Evolutionary conservation across 257 asterid genomes (phyloP), one percentile per base, ranked within the genome.

Genomic region (Solanum clarkiae): DNA sequence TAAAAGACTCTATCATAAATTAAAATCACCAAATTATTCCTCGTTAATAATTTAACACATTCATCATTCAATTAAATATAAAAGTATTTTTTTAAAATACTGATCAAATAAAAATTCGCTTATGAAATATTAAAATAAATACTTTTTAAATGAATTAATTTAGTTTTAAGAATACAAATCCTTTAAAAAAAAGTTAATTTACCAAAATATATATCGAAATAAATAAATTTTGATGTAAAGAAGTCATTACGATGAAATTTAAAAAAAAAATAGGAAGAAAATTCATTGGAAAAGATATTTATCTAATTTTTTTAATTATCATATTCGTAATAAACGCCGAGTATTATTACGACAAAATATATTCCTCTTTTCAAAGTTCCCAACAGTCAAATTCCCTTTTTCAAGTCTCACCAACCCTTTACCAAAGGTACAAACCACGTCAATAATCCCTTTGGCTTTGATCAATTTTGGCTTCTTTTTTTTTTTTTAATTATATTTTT

Each of bases 351-450:
- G 6, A 6, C 44, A 65, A 65, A 29, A 1, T 18, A 26, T 29
- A 65, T 32, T 29, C 44, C 47, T 51, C 65, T 51, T 70, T 77
- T 51, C 82, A 26, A 24, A 3, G 26, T 20, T 53, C 20, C 26
- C 63, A 77, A 51, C 17, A 77, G 63, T 51, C 82, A 24, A 77
- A 32, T 32, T 2, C 36, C 36, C 0, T 16, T 6, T 14, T 32
- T 32, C n/a, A 49, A 75, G 82, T 51, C 63, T 51, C 62, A 75
- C 45, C 82, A 49, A 75, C 45, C 62, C 24, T 20, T 40, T 49
- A 15, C 24, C 81, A 75, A 74, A 47, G 40, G 60, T 17, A 22
- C 81, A 15, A 77, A 13, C 66, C 4, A 60, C 32, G 66, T n/a
- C 32, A 60, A 63, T 62, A 49, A 49, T 10, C 45, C 24, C 62